Evolutionary conservation across 306 rosid genomes (phyloP).

Genomic region (Prunus dulcis): DNA sequence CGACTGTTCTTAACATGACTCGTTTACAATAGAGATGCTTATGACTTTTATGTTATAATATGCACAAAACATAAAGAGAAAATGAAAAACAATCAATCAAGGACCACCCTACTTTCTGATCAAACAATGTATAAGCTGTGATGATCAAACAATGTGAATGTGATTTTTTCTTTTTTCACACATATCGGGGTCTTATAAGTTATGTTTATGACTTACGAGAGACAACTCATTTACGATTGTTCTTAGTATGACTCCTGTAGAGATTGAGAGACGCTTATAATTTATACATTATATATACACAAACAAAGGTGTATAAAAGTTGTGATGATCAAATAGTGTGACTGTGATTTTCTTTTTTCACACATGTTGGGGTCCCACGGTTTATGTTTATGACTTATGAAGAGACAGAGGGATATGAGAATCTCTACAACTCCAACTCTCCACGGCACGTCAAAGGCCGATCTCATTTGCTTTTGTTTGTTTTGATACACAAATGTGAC

Average conservation of each 20-base stretch:
- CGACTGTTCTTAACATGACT: no score
- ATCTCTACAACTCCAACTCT: slow-evolving; percentile 13
- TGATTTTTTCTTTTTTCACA: no score
- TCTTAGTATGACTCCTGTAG: no score
- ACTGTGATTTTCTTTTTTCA: background rate
- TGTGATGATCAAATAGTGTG: background rate
- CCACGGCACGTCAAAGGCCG: slow-evolving; percentile 49
- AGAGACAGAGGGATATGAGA: background rate
- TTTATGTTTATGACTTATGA: background rate
- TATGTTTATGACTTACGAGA: no score
- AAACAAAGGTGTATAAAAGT: no score
- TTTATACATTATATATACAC: no score
- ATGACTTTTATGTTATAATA: no score
- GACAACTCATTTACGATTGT: no score
- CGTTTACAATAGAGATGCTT: no score
- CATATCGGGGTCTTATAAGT: no score
- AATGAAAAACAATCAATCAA: background rate
- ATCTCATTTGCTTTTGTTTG: background rate
- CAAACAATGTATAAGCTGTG: background rate
- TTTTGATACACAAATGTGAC: slow-evolving; percentile 1
- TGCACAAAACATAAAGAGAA: no score
- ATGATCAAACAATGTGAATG: background rate
- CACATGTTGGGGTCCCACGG: background rate
- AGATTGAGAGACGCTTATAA: no score
- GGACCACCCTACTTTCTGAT: background rate